Conservation (phyloP, 2,329 filamentous ascomycete species). For the Sporothrix dimorphospora region DNA sequence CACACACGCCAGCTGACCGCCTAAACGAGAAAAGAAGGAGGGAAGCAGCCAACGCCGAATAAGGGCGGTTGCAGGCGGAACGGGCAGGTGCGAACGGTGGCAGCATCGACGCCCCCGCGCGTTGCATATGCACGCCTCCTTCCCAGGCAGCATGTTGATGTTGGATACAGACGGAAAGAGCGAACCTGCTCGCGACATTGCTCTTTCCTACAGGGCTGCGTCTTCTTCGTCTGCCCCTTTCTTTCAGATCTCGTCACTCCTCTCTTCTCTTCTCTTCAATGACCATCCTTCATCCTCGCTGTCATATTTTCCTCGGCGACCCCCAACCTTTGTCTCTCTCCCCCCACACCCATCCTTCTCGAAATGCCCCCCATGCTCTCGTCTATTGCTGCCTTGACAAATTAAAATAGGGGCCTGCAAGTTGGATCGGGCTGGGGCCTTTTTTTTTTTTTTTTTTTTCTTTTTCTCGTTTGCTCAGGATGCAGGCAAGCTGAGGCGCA, state of each 20-base stretch:
- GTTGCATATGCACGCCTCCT: constrained; percentile 13
- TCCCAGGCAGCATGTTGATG: constrained; percentile 2
- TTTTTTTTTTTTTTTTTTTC: not conserved
- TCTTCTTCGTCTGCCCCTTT: not conserved
- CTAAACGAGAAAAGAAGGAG: not conserved
- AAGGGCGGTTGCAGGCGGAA: not conserved
- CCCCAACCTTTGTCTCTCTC: not conserved
- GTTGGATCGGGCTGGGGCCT: not conserved
- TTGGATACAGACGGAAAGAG: not conserved
- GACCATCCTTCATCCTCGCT: not conserved
- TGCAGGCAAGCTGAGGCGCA: not conserved
- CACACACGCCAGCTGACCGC: not conserved
- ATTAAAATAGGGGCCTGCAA: constrained; percentile 23
- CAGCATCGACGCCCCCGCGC: not conserved
- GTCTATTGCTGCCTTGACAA: constrained; percentile 27
- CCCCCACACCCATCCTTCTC: not conserved
- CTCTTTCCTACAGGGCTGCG: not conserved
- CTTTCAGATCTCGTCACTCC: not conserved
- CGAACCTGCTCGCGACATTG: not conserved
- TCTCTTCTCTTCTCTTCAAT: not conserved
- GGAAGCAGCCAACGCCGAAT: not conserved
- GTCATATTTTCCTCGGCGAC: not conserved
- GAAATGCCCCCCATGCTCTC: constrained; percentile 9
- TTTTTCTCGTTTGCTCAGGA: not conserved
- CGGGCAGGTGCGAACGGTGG: constrained; percentile 10